Percentiles rank a stretch among this genome's conserved stretches.
Conservation (phyloP, 2,329 filamentous ascomycete genomes). For the Pseudomassariella vexata region DNA sequence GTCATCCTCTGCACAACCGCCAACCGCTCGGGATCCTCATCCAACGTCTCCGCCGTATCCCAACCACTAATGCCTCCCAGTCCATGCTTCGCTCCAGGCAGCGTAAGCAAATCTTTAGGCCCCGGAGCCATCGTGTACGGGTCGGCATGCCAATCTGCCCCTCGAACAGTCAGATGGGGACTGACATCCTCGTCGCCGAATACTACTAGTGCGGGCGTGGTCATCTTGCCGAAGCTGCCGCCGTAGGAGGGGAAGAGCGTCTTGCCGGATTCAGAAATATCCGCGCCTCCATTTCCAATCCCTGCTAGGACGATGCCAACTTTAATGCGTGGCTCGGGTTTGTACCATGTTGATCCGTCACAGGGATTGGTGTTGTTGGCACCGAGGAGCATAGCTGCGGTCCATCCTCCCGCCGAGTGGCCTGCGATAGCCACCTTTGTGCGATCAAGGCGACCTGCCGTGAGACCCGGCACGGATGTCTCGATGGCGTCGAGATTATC, state of each 20-base stretch:
- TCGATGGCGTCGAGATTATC: slow-evolving; percentile 31
- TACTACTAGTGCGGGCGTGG: slow-evolving; percentile 28
- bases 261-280: slow-evolving; percentile 21
- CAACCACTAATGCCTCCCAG: slow-evolving; percentile 32
- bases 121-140: slow-evolving; percentile 25
- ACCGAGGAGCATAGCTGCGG: slow-evolving; percentile 28
- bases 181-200: slow-evolving; percentile 30
- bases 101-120: slow-evolving; percentile 26
- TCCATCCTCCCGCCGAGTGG: slow-evolving; percentile 31
- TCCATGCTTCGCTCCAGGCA: slow-evolving; percentile 27
- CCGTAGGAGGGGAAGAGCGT: slow-evolving; percentile 25
- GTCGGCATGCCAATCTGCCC: slow-evolving; percentile 33
- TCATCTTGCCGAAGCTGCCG: slow-evolving; percentile 27
- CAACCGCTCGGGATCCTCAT: slow-evolving; percentile 28
- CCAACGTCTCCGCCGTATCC: slow-evolving; percentile 27
- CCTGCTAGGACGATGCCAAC: slow-evolving; percentile 28
- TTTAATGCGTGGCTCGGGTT: no score
- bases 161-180: slow-evolving; percentile 25
- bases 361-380: slow-evolving; percentile 26
- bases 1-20: slow-evolving; percentile 29
- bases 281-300: slow-evolving; percentile 22
- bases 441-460: slow-evolving; percentile 28
- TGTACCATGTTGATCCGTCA: no score
- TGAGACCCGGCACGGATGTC: slow-evolving; percentile 20
- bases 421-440: slow-evolving; percentile 28